Evolutionary conservation across 2,329 filamentous ascomycete species (phyloP), one percentile per base, ranked within the genome.

Genomic region (Escovopsis sp.): DNA sequence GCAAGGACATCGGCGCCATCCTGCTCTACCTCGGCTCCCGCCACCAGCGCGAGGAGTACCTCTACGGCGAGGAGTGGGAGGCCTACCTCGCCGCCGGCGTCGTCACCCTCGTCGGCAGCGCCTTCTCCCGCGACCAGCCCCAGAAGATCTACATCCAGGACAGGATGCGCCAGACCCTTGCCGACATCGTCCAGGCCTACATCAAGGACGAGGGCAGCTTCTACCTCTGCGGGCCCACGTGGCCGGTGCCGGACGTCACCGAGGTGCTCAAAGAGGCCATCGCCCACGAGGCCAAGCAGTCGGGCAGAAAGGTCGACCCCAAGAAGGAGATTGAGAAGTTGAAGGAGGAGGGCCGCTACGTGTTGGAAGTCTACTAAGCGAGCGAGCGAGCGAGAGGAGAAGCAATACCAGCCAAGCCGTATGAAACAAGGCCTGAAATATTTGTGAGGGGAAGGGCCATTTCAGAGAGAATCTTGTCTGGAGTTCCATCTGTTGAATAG

Each of bases 121-220:
- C 90, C 30, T 98, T 98, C 69, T 93, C 84, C 39, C 80, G 90
- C 55, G 90, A 98, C 55, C 90, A 98, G 70, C 81, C 84, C 13
- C 71, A 94, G 65, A 98, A 98, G 76, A 94, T 98, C 45, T 98
- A 98, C 62, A 98, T 98, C 53, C 90, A 98, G 66, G 90, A 98
- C 57, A 76, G 87, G 45, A 98, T 98, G 90, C 71, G 90, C 39
- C 71, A 96, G 70, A 85, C 79, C 1, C 62, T 96, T 40, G 62
- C 66, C 31, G 78, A 90, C 42, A 92, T 98, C 43, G 70, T 85
- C 39, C 66, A 86, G 59, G 81, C 86, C 0, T 96, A 96, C 57
- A 74, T 94, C 45, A 66, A 77, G 50, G 75, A 94, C 46, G 79
- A 90, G 48, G 90, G 90, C 38, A 79, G 80, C 25, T 98, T 98